Evolutionary conservation across 805 yeast species (phyloP).

Genomic region (Cyberlindnera xylosilytica): DNA sequence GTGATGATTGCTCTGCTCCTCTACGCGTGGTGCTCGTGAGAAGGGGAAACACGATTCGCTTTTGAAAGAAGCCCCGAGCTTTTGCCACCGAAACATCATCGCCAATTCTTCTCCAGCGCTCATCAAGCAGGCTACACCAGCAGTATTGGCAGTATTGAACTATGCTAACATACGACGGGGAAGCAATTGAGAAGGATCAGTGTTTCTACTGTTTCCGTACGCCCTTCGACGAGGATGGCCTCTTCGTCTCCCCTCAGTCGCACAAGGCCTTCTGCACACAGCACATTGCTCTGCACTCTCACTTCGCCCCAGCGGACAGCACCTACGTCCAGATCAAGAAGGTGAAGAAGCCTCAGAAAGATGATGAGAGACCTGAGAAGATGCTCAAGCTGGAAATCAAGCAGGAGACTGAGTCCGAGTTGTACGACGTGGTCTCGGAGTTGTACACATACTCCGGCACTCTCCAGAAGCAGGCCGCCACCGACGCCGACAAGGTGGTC

Average conservation of each 20-base stretch:
- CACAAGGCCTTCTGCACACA: conserved; percentile 67
- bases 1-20: neutral
- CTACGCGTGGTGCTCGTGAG: neutral
- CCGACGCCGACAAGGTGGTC: conserved; percentile 16
- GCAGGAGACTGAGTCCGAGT: conserved; percentile 58
- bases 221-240: conserved; percentile 49
- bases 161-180: conserved; percentile 16
- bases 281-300: conserved; percentile 57
- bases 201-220: conserved; percentile 85
- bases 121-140: too few species aligned
- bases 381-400: conserved; percentile 65
- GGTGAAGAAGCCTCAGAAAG: conserved; percentile 38
- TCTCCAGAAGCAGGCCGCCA: conserved; percentile 34
- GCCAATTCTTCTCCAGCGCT: neutral
- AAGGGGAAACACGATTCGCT: neutral
- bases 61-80: neutral
- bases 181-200: conserved; percentile 75
- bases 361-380: conserved; percentile 34
- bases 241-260: conserved; percentile 74
- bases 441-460: conserved; percentile 5
- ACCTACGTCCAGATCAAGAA: conserved; percentile 59
- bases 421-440: neutral
- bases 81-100: neutral
- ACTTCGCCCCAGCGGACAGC: conserved; percentile 45
- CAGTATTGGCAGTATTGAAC: neutral